These are phyloP conservation scores for Macrophomina phaseolina DNA, from an alignment of 2,329 filamentous ascomycete genomes.

Conservation along the genomic window DNA sequence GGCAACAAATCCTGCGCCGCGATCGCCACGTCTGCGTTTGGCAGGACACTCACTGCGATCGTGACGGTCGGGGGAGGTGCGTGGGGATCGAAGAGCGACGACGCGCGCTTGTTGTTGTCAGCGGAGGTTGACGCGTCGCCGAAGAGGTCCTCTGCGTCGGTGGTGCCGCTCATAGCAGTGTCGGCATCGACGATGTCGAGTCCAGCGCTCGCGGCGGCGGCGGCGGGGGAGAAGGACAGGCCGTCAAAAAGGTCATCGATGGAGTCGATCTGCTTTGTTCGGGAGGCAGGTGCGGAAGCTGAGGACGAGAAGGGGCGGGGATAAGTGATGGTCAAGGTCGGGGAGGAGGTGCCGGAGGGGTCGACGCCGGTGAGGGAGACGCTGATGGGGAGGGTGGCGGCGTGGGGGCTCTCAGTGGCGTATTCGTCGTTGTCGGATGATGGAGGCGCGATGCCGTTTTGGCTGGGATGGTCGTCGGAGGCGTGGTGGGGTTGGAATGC, in stretches of 20 bases:
- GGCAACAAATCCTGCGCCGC: slow-evolving; percentile 62
- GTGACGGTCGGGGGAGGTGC: slow-evolving; percentile 57
- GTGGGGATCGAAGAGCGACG: slow-evolving; percentile 44
- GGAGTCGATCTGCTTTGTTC: background rate
- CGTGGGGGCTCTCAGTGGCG: slow-evolving; percentile 22
- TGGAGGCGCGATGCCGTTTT: slow-evolving; percentile 34
- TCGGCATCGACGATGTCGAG: slow-evolving; percentile 10
- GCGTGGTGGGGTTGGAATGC: slow-evolving; percentile 57
- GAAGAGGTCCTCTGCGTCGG: slow-evolving; percentile 11
- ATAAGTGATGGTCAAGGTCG: slow-evolving; percentile 27
- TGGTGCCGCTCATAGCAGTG: slow-evolving; percentile 5
- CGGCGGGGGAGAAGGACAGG: background rate
- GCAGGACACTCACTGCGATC: slow-evolving; percentile 58
- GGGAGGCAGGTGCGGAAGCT: background rate
- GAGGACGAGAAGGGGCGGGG: background rate
- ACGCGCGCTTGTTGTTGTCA: background rate
- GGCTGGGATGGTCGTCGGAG: slow-evolving; percentile 21
- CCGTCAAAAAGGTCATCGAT: slow-evolving; percentile 28
- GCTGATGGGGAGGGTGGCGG: slow-evolving; percentile 24
- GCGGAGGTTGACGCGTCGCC: background rate
- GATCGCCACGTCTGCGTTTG: slow-evolving; percentile 65
- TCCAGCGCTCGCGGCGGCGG: background rate
- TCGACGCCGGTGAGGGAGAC: slow-evolving; percentile 20
- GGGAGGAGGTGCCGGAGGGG: slow-evolving; percentile 28
- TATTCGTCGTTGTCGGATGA: background rate